Conservation (phyloP, 495 filamentous ascomycete genomes). For the Penicillium robsamsonii region DNA sequence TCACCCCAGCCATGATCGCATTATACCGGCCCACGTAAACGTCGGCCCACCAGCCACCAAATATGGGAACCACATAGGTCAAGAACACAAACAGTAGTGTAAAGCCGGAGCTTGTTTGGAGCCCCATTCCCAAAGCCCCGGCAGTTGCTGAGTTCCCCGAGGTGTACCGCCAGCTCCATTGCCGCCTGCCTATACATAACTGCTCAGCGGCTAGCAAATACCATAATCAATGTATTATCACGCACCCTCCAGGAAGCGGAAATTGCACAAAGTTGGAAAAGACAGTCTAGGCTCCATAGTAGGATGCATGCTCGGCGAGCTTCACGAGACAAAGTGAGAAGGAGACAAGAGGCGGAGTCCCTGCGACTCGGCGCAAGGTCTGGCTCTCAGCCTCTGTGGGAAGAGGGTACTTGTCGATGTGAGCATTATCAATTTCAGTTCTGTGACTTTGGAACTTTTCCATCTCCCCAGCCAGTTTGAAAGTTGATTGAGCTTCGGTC, state of each 20-base stretch:
- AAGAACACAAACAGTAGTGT: conserved; percentile 60
- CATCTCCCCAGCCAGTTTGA: background rate
- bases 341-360: conserved; percentile 43
- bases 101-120: conserved; percentile 56
- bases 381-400: conserved; percentile 57
- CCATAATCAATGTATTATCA: background rate
- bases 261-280: conserved; percentile 60
- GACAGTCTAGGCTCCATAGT: conserved; percentile 55
- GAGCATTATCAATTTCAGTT: background rate
- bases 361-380: conserved; percentile 58
- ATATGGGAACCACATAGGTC: conserved; percentile 56
- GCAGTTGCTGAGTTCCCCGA: conserved; percentile 52
- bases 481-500: background rate
- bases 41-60: conserved; percentile 61
- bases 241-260: conserved; percentile 45
- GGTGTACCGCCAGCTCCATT: conserved; percentile 63
- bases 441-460: background rate
- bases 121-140: conserved; percentile 58
- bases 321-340: conserved; percentile 58
- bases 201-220: background rate
- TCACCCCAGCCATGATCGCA: conserved; percentile 58
- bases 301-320: conserved; percentile 58
- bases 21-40: conserved; percentile 52
- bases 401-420: conserved; percentile 37
- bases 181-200: conserved; percentile 43